Evolutionary conservation across 495 filamentous ascomycete species (phyloP).

Genomic region (Aspergillus hancockii): DNA sequence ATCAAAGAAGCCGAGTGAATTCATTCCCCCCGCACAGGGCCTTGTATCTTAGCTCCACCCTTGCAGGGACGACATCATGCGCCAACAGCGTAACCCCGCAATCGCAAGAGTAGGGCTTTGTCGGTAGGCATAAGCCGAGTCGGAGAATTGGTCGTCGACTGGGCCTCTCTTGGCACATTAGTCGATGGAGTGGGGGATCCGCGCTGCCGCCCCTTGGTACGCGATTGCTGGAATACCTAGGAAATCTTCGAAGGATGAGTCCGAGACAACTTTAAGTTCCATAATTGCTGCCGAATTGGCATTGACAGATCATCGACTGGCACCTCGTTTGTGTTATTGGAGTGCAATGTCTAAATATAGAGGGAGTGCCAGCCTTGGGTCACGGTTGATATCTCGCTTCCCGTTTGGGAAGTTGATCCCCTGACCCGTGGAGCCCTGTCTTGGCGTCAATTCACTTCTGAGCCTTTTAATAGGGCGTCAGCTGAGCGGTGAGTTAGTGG

Average conservation of each 20-base stretch:
- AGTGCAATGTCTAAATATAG: not conserved
- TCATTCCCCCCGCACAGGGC: not conserved
- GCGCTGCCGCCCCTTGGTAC: not conserved
- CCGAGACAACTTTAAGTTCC: not conserved
- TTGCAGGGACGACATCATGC: not conserved
- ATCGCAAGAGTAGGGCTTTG: not conserved
- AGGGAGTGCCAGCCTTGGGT: not conserved
- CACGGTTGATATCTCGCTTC: not conserved
- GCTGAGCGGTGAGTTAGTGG: not conserved
- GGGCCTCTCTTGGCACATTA: conserved; percentile 2
- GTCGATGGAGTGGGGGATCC: not conserved
- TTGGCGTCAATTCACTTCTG: not conserved
- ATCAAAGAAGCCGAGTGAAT: not conserved
- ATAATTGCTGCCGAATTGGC: not conserved
- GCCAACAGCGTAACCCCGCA: not conserved
- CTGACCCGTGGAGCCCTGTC: not conserved
- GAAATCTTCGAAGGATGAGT: not conserved
- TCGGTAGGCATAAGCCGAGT: not conserved
- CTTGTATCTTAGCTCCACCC: not conserved
- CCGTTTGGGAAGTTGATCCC: not conserved
- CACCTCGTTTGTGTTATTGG: not conserved
- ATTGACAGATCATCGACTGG: not conserved
- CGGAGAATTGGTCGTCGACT: not conserved
- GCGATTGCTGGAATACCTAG: not conserved
- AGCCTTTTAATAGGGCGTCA: not conserved